Evolutionary conservation across 768 basidiomycete species (phyloP).

Genomic region (Tephrocybe sp.): DNA sequence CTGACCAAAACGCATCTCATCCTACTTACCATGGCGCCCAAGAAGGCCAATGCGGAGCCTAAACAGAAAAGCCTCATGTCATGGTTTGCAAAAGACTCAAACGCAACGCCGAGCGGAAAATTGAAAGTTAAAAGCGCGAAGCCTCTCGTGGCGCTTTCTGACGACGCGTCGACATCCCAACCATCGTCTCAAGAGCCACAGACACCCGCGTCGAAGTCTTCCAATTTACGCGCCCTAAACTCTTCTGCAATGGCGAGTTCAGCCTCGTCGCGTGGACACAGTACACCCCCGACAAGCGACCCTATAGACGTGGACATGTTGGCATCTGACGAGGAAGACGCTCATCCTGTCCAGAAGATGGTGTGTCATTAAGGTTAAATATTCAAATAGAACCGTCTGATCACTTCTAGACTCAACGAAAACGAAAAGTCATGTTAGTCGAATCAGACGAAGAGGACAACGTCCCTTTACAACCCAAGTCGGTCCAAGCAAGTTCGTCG

Average conservation of each 20-base stretch:
- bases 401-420: constrained; percentile 38
- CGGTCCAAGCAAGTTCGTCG: constrained; percentile 34
- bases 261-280: constrained; percentile 50
- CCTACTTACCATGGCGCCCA: constrained; percentile 35
- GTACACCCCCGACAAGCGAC: constrained; percentile 79
- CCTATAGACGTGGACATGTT: constrained; percentile 77
- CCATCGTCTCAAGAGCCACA: constrained; percentile 35
- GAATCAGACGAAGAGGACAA: constrained; percentile 64
- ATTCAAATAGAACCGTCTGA: background rate
- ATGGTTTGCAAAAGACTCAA: constrained; percentile 52
- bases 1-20: background rate
- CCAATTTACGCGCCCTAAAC: constrained; percentile 26
- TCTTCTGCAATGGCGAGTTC: constrained; percentile 41
- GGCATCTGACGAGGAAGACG: constrained; percentile 47
- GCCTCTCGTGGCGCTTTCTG: constrained; percentile 12
- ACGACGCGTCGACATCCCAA: constrained; percentile 32
- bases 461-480: constrained; percentile 25
- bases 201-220: constrained; percentile 38
- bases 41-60: constrained; percentile 40
- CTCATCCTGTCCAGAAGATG: constrained; percentile 21
- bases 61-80: constrained; percentile 75
- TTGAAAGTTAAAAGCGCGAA: constrained; percentile 19
- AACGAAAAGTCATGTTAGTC: constrained; percentile 67
- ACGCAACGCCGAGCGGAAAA: constrained; percentile 22
- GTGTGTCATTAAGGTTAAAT: constrained; percentile 1